phyloP scores from a whole-genome alignment of 2,329 filamentous ascomycete genomes.

The Calcarisporium arbuscula region DNA sequence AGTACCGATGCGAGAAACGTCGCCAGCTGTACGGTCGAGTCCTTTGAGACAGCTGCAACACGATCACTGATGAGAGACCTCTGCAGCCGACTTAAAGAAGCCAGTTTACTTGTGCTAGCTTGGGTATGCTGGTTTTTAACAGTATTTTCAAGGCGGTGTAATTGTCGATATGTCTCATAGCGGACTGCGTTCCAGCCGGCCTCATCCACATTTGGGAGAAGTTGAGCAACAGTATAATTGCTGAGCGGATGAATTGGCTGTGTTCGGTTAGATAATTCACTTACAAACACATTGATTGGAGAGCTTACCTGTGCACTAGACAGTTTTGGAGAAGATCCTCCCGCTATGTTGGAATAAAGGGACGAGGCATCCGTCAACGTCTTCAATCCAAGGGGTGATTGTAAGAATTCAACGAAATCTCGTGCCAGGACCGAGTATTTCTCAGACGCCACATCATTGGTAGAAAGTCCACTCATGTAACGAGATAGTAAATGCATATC shows the following conservation, averaged over 20 bases:
- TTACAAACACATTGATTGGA: neutral
- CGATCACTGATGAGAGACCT: conserved; percentile 49
- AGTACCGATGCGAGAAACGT: conserved; percentile 43
- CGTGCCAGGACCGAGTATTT: conserved; percentile 12
- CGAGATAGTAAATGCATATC: conserved; percentile 36
- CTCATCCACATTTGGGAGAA: conserved; percentile 31
- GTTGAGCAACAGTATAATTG: conserved; percentile 45
- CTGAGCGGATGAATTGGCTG: conserved; percentile 54
- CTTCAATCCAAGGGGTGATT: conserved; percentile 23
- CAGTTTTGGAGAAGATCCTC: conserved; percentile 20
- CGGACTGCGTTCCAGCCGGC: conserved; percentile 45
- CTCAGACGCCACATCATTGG: conserved; percentile 1
- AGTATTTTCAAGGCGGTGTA: conserved; percentile 34
- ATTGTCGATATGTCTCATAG: conserved; percentile 43
- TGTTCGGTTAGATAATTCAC: no score
- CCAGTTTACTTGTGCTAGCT: conserved; percentile 41
- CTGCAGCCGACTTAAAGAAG: conserved; percentile 53
- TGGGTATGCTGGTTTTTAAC: conserved; percentile 36
- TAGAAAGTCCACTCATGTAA: conserved; percentile 20
- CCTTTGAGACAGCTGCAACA: conserved; percentile 51
- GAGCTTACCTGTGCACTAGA: conserved; percentile 37
- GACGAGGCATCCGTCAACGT: conserved; percentile 26
- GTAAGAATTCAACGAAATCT: conserved; percentile 22
- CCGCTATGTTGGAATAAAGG: conserved; percentile 27
- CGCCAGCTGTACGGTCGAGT: conserved; percentile 51